Percentiles rank a stretch among this genome's conserved stretches.
Conservation (phyloP, 1,284 basidiomycete genomes). For the Fomitopsis betulina region DNA sequence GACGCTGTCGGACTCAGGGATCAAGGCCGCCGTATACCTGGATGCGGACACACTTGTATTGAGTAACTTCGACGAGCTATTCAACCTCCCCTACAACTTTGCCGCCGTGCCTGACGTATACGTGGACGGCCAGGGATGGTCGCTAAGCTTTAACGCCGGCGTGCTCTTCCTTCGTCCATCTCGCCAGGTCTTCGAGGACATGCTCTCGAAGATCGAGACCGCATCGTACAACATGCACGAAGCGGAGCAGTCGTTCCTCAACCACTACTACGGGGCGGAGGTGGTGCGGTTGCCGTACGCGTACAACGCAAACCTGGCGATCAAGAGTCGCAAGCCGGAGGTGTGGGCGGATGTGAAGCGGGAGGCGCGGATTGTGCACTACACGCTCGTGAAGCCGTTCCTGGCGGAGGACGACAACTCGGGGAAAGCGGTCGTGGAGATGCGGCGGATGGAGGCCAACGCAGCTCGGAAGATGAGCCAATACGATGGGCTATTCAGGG, state of each 20-base stretch:
- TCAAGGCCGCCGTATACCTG: conserved; percentile 34
- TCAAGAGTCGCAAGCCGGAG: conserved; percentile 30
- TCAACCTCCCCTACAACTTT: conserved; percentile 36
- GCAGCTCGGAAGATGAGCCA: conserved; percentile 17
- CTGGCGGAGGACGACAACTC: conserved; percentile 15
- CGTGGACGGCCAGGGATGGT: conserved; percentile 30
- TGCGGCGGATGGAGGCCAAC: conserved; percentile 21
- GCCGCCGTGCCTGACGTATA: conserved; percentile 41
- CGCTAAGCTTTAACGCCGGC: conserved; percentile 37
- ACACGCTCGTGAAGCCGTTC: conserved; percentile 38
- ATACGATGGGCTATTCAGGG: conserved; percentile 21
- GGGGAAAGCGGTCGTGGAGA: conserved; percentile 19
- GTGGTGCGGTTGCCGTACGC: conserved; percentile 37
- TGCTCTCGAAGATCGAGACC: conserved; percentile 28
- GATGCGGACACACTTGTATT: conserved; percentile 41
- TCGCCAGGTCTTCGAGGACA: conserved; percentile 26
- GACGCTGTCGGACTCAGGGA: conserved; percentile 32
- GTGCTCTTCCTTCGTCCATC: conserved; percentile 35
- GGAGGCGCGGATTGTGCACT: conserved; percentile 36
- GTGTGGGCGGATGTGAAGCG: conserved; percentile 33
- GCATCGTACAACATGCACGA: conserved; percentile 29
- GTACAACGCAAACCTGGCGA: conserved; percentile 44
- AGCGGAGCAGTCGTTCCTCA: conserved; percentile 44
- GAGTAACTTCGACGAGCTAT: conserved; percentile 42
- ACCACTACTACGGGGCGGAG: conserved; percentile 37